Percentiles rank a stretch among this genome's conserved stretches.
phyloP scores from a whole-genome alignment of 2,329 filamentous ascomycete genomes.

The Fusarium pininemorale region DNA sequence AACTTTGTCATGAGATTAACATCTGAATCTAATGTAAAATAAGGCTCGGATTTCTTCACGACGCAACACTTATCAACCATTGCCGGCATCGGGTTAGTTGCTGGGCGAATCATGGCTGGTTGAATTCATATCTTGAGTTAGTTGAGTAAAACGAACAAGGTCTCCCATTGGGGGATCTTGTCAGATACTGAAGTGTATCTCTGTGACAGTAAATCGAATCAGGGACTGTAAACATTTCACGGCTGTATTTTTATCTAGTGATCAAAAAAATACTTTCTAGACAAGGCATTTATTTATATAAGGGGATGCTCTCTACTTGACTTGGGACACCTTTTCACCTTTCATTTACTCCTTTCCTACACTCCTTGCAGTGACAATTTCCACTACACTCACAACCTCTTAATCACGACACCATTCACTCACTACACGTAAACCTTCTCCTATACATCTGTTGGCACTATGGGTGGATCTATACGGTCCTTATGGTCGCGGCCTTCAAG shows the following conservation, averaged over 20 bases:
- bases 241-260: too few relatives aligned
- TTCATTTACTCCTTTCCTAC: not conserved
- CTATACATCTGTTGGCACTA: not conserved
- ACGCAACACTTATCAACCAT: not conserved
- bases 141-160: not conserved
- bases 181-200: not conserved
- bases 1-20: not conserved
- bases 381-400: too few relatives aligned
- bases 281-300: not conserved
- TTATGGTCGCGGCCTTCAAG: not conserved
- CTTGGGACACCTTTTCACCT: not conserved
- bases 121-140: not conserved
- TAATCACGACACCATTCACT: not conserved
- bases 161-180: not conserved
- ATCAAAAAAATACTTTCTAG: not conserved
- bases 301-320: not conserved
- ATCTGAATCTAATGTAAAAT: not conserved
- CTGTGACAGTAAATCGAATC: not conserved
- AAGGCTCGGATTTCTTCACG: not conserved
- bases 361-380: not conserved
- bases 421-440: not conserved
- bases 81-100: not conserved
- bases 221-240: not conserved
- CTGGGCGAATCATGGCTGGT: not conserved
- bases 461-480: not conserved